Evolutionary conservation across 305 asterid species (phyloP).

Genomic region (Fraxinus ornus): DNA sequence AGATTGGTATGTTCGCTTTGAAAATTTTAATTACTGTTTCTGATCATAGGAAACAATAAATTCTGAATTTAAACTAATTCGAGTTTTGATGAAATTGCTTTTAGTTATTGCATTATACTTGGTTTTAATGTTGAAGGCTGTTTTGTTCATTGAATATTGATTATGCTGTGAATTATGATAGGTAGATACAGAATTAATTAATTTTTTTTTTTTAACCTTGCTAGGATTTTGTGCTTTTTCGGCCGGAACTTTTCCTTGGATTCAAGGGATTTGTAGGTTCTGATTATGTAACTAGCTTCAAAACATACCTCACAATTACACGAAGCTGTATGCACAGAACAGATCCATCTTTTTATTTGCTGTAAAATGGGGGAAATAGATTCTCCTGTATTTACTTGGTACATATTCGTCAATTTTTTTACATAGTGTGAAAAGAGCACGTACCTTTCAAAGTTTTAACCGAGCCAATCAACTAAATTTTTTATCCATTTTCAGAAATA

Average conservation of each 20-base stretch:
- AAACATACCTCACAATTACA: neutral
- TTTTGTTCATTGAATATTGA: neutral
- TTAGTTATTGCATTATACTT: neutral
- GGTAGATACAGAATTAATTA: neutral
- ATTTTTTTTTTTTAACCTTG: neutral
- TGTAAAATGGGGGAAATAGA: neutral
- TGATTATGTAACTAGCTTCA: neutral
- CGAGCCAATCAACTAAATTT: too few relatives aligned
- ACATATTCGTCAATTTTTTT: neutral
- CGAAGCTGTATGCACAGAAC: neutral
- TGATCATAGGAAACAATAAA: neutral
- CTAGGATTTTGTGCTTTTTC: neutral
- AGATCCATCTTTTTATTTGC: neutral
- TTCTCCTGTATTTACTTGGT: neutral
- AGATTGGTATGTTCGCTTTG: slow-evolving; percentile 56
- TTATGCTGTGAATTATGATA: neutral
- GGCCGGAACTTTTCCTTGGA: neutral
- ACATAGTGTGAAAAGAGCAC: neutral
- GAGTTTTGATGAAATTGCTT: slow-evolving; percentile 4
- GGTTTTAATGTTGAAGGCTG: neutral
- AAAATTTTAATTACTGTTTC: neutral
- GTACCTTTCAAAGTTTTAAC: neutral
- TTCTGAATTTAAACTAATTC: neutral
- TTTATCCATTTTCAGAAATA: neutral
- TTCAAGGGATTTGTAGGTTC: neutral